These are phyloP conservation scores for Geosmithia putterillii DNA, from an alignment of 2,329 filamentous ascomycete species.

Conservation along the genomic window DNA sequence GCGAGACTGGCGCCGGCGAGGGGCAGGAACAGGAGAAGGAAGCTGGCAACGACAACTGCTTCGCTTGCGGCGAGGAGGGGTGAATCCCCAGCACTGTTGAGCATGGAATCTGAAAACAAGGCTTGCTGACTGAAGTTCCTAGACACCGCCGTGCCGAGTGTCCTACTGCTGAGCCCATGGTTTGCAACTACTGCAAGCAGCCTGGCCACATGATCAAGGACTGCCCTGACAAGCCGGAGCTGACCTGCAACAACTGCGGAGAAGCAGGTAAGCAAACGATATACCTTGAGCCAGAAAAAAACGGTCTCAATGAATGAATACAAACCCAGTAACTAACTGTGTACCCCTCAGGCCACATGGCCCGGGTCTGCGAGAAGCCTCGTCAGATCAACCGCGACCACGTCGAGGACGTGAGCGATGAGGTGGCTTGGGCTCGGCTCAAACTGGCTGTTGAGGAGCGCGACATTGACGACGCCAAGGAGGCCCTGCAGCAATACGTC, in stretches of 20 bases:
- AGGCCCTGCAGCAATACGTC: conserved; percentile 45
- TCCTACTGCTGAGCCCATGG: conserved; percentile 15
- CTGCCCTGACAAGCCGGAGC: conserved; percentile 47
- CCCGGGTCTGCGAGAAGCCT: conserved; percentile 43
- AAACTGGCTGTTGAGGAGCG: conserved; percentile 34
- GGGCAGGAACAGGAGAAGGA: conserved; percentile 3
- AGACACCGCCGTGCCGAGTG: conserved; percentile 22
- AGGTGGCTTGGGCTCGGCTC: conserved; percentile 47
- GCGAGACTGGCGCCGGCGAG: not conserved
- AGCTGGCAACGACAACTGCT: conserved; percentile 11
- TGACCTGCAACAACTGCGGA: conserved; percentile 48
- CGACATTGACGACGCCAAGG: conserved; percentile 53
- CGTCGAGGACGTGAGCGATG: conserved; percentile 34
- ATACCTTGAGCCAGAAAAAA: no score
- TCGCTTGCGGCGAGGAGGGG: conserved; percentile 21
- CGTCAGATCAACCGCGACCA: conserved; percentile 43
- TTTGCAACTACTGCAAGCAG: conserved; percentile 34
- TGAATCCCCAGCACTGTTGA: no score
- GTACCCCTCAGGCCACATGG: conserved; percentile 36
- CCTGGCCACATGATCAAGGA: conserved; percentile 44
- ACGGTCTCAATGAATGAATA: not conserved
- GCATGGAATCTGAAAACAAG: not conserved
- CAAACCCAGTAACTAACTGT: conserved; percentile 5
- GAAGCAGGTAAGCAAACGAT: conserved; percentile 38
- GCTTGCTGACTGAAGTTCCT: not conserved